These are phyloP conservation scores for Trametes cingulata DNA, from an alignment of 768 basidiomycete species.

Conservation along the genomic window DNA sequence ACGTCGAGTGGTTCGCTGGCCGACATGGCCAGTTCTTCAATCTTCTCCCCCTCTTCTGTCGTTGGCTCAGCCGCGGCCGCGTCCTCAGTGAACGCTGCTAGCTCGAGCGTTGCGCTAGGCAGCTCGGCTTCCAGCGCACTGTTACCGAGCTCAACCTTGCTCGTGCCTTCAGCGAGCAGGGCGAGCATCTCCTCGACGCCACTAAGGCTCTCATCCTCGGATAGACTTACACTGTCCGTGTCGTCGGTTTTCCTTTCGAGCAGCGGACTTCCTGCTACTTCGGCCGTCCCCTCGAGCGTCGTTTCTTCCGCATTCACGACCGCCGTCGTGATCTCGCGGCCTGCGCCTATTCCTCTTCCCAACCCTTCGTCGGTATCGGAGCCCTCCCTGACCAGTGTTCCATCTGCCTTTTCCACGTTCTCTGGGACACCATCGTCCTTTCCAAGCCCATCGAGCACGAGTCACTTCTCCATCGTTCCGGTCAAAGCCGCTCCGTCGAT, in stretches of 20 bases:
- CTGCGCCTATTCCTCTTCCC: background rate
- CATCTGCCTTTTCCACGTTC: background rate
- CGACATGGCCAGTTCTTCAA: constrained; percentile 4
- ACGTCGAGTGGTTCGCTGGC: background rate
- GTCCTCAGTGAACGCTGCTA: background rate
- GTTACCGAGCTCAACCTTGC: background rate
- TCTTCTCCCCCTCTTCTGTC: background rate
- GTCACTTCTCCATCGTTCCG: too few relatives aligned
- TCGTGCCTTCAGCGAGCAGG: background rate
- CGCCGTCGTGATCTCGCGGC: background rate
- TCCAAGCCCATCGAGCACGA: background rate
- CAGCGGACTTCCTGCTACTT: too few relatives aligned
- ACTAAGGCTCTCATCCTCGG: background rate
- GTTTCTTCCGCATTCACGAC: background rate
- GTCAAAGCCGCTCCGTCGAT: too few relatives aligned
- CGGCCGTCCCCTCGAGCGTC: background rate
- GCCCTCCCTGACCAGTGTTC: background rate
- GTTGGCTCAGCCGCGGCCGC: background rate
- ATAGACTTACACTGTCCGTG: background rate
- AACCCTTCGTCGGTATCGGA: background rate
- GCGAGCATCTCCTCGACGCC: background rate
- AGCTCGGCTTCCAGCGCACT: background rate
- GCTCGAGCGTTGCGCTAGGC: constrained; percentile 1
- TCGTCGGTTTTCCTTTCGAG: background rate
- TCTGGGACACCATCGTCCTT: background rate